Conservation (phyloP, 2,329 filamentous ascomycete genomes). For the Nannizzia gypsea region DNA sequence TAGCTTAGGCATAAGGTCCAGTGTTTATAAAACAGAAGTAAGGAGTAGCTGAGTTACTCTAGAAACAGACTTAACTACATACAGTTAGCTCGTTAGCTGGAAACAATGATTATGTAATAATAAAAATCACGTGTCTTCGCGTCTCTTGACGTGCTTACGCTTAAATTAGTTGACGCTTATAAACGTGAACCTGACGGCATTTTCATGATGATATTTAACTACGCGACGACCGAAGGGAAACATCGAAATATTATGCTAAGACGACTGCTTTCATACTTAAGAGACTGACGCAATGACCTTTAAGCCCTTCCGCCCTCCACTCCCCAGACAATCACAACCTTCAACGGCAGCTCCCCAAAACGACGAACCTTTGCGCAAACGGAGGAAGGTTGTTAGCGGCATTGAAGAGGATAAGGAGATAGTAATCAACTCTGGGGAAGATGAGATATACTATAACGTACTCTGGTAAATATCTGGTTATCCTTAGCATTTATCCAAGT, state of each 20-base stretch:
- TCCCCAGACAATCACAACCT: conserved; percentile 25
- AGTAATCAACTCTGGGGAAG: conserved; percentile 8
- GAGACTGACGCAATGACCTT: neutral
- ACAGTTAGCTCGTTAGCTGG: no score
- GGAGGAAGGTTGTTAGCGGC: conserved; percentile 22
- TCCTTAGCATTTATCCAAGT: neutral
- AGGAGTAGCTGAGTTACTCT: no score
- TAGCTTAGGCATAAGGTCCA: no score
- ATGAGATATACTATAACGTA: conserved; percentile 35
- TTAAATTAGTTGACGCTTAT: no score
- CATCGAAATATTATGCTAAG: neutral
- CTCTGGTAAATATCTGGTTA: conserved; percentile 29
- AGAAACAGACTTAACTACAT: no score
- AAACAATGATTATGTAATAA: no score
- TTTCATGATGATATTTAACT: no score
- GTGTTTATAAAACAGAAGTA: no score
- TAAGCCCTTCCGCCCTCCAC: conserved; percentile 37
- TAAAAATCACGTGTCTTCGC: conserved; percentile 6
- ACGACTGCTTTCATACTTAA: no score
- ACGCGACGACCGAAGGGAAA: no score
- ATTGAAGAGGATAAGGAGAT: conserved; percentile 10
- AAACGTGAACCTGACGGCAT: no score
- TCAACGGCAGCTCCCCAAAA: neutral
- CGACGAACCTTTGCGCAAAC: conserved; percentile 23
- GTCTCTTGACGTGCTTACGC: neutral